These are phyloP conservation scores for Tylopilus cervinicoccineus DNA, from an alignment of 768 basidiomycete species.

Conservation along the genomic window DNA sequence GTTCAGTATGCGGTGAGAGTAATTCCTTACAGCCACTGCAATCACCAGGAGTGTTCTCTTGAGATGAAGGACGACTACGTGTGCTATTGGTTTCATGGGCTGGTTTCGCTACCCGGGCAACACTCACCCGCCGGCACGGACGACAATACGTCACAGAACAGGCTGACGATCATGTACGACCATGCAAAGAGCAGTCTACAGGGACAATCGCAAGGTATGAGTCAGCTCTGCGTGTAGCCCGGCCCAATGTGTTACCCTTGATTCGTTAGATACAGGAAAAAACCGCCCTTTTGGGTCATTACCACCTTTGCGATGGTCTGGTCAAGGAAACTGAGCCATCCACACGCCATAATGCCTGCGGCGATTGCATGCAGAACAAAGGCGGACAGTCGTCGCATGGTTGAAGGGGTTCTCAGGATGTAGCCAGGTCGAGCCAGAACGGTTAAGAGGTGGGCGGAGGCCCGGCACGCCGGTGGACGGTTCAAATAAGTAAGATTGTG, in stretches of 20 bases:
- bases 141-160: conserved; percentile 41
- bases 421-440: no score
- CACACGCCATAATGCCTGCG: conserved; percentile 35
- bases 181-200: conserved; percentile 33
- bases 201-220: no score
- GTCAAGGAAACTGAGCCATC: conserved; percentile 22
- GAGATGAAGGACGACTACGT: conserved; percentile 29
- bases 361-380: conserved; percentile 32
- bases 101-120: not conserved
- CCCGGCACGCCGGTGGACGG: no score
- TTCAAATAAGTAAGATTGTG: no score
- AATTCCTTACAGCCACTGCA: conserved; percentile 54
- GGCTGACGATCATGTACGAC: conserved; percentile 38
- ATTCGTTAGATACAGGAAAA: conserved; percentile 73
- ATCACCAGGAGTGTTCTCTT: conserved; percentile 62
- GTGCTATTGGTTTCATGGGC: not conserved
- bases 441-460: no score
- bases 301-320: conserved; percentile 32
- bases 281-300: conserved; percentile 53
- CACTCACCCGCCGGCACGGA: conserved; percentile 29
- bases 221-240: not conserved
- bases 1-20: not conserved
- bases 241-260: conserved; percentile 44
- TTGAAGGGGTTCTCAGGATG: not conserved
- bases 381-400: conserved; percentile 13